Conservation (phyloP, 371 early-diverging fungal species). For the Choanephora cucurbitarum region DNA sequence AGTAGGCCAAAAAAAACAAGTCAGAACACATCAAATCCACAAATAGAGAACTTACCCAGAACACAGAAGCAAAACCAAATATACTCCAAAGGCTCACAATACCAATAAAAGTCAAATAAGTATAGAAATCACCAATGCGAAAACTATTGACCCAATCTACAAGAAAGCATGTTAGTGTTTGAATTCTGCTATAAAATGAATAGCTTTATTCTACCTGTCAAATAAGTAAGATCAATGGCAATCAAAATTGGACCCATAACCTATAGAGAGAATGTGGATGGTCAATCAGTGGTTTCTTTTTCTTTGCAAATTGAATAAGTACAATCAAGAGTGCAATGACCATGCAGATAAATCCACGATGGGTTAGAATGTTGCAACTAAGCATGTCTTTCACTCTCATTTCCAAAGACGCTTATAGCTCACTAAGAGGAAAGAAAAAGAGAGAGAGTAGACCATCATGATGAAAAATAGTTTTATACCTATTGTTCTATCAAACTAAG, state of each 20-base stretch:
- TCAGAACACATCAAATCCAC: too few relatives aligned
- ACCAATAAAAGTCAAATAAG: conserved; percentile 23
- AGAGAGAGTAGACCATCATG: too few relatives aligned
- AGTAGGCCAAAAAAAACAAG: too few relatives aligned
- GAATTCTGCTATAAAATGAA: too few relatives aligned
- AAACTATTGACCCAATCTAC: conserved; percentile 22
- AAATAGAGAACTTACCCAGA: conserved; percentile 19
- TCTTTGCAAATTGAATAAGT: neutral
- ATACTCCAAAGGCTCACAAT: conserved; percentile 25
- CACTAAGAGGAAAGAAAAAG: too few relatives aligned
- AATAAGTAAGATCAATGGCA: conserved; percentile 15
- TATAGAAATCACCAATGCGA: conserved; percentile 22
- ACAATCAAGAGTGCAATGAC: neutral
- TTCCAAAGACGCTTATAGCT: too few relatives aligned
- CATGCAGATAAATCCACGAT: neutral
- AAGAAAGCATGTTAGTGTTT: too few relatives aligned
- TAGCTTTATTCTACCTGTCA: conserved; percentile 21
- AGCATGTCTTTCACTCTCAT: too few relatives aligned
- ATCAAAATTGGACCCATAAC: conserved; percentile 19
- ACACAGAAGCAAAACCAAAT: conserved; percentile 11
- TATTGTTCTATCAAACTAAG: neutral
- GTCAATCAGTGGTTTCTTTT: neutral
- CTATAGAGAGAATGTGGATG: conserved; percentile 5
- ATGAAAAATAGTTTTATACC: too few relatives aligned
- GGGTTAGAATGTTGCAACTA: neutral